phyloP scores from a whole-genome alignment of 129 eudicot species.

The Silybum marianum region DNA sequence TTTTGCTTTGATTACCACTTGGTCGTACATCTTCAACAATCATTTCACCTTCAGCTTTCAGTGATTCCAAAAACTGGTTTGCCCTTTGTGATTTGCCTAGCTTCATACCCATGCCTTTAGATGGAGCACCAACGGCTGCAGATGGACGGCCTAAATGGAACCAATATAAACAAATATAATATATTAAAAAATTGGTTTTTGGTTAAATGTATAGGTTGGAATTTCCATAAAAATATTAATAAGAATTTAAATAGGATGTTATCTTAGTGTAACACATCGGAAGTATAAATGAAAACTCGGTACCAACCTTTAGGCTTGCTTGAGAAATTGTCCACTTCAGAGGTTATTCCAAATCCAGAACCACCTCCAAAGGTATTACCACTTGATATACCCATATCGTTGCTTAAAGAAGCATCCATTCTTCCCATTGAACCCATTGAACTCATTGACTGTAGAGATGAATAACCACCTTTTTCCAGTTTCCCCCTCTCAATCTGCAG shows the following conservation, averaged over 20 bases:
- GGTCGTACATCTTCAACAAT: slow-evolving; percentile 81
- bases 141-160: slow-evolving; percentile 63
- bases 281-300: slow-evolving; percentile 2
- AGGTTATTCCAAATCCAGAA: slow-evolving; percentile 65
- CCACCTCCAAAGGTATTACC: slow-evolving; percentile 67
- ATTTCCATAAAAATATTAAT: background rate
- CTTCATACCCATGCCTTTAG: slow-evolving; percentile 92
- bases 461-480: slow-evolving; percentile 67
- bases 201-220: background rate
- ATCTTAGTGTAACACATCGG: background rate
- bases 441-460: slow-evolving; percentile 71
- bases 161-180: background rate
- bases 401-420: slow-evolving; percentile 65
- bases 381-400: slow-evolving; percentile 58
- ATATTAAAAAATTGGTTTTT: background rate
- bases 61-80: slow-evolving; percentile 79
- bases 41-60: slow-evolving; percentile 88
- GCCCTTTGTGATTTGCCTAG: slow-evolving; percentile 74
- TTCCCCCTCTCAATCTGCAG: slow-evolving; percentile 65
- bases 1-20: slow-evolving; percentile 45
- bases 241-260: background rate
- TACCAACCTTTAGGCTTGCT: slow-evolving; percentile 83
- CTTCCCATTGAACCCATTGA: slow-evolving; percentile 59
- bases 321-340: slow-evolving; percentile 72
- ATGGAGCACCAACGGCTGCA: slow-evolving; percentile 83